A percentile compares a stretch with the other conserved stretches of the same genome.
Evolutionary conservation across 2,329 filamentous ascomycete genomes (phyloP).

Genomic region (Neocatenulostroma microsporum): DNA sequence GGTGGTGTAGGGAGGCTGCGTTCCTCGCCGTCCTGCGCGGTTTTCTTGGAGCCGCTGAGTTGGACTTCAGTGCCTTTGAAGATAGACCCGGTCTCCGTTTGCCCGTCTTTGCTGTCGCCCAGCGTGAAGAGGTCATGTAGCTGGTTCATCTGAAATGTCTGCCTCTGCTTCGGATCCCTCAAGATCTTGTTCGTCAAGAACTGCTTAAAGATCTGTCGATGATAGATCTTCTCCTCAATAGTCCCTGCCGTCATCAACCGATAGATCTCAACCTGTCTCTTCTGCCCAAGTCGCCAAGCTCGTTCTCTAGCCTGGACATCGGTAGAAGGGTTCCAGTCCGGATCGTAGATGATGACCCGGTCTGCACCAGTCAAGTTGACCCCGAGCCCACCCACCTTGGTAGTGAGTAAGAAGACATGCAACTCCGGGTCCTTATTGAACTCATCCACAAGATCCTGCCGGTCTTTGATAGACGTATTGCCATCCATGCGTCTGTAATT

Average conservation of each 20-base stretch:
- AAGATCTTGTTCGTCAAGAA: constrained; percentile 95
- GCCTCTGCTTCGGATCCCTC: constrained; percentile 85
- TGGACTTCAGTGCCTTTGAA: constrained; percentile 83
- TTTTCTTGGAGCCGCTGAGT: constrained; percentile 37
- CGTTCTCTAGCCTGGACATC: constrained; percentile 91
- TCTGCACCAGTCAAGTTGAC: constrained; percentile 93
- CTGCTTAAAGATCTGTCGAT: constrained; percentile 97
- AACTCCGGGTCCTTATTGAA: constrained; percentile 78
- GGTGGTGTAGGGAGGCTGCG: constrained; percentile 22
- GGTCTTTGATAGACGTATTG: constrained; percentile 74
- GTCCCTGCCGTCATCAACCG: constrained; percentile 97
- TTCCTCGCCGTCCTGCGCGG: constrained; percentile 26
- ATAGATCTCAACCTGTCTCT: constrained; percentile 90
- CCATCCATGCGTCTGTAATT: constrained; percentile 90
- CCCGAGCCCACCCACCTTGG: constrained; percentile 87
- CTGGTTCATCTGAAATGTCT: constrained; percentile 82
- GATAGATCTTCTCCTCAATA: constrained; percentile 98
- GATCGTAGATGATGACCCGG: constrained; percentile 95
- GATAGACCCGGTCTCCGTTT: constrained; percentile 74
- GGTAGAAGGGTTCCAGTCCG: constrained; percentile 97
- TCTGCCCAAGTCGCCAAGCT: constrained; percentile 93
- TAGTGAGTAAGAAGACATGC: constrained; percentile 87
- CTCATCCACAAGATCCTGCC: constrained; percentile 83
- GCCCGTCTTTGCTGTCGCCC: constrained; percentile 53
- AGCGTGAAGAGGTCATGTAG: constrained; percentile 87